phyloP scores from a whole-genome alignment of 2,329 filamentous ascomycete genomes.

The Penicillium sp. region DNA sequence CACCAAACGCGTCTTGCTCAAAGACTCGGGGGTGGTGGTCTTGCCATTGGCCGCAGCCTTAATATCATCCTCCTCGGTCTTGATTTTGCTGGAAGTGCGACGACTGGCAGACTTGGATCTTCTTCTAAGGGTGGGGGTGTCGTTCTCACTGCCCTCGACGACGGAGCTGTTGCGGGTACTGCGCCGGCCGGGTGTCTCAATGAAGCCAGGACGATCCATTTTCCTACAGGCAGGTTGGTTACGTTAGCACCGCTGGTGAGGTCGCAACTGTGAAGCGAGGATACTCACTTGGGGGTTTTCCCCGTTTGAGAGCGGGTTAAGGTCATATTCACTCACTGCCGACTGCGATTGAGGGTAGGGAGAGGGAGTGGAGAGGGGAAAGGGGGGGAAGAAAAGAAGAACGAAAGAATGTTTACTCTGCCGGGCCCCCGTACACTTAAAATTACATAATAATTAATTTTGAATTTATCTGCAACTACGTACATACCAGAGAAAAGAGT shows the following conservation, averaged over 20 bases:
- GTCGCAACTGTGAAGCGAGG: too few species aligned
- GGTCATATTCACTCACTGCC: slow-evolving; percentile 39
- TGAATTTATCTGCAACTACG: not conserved
- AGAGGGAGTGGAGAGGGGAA: not conserved
- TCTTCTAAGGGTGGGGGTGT: slow-evolving; percentile 24
- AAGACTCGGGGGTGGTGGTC: slow-evolving; percentile 19
- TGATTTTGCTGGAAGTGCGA: slow-evolving; percentile 31
- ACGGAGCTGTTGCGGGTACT: slow-evolving; percentile 45
- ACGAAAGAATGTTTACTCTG: slow-evolving; percentile 24
- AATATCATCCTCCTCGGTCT: slow-evolving; percentile 30
- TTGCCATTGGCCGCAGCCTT: slow-evolving; percentile 27
- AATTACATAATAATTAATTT: slow-evolving; percentile 6
- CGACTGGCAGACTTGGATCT: slow-evolving; percentile 29
- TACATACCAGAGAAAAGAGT: too few species aligned
- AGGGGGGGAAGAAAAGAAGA: too few species aligned
- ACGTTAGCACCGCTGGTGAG: too few species aligned
- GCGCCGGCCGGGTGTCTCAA: slow-evolving; percentile 52
- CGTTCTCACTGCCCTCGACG: slow-evolving; percentile 33
- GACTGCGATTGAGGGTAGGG: slow-evolving; percentile 11
- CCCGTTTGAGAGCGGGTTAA: slow-evolving; percentile 53
- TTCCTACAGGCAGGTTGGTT: too few species aligned
- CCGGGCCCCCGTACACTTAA: not conserved
- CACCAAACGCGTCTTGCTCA: slow-evolving; percentile 35
- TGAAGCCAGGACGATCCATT: slow-evolving; percentile 51
- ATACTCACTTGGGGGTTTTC: slow-evolving; percentile 53